A percentile compares a stretch with the other conserved stretches of the same genome.
These are phyloP conservation scores for Microsporum ferrugineum DNA, from an alignment of 2,329 filamentous ascomycete genomes.

Conservation along the genomic window DNA sequence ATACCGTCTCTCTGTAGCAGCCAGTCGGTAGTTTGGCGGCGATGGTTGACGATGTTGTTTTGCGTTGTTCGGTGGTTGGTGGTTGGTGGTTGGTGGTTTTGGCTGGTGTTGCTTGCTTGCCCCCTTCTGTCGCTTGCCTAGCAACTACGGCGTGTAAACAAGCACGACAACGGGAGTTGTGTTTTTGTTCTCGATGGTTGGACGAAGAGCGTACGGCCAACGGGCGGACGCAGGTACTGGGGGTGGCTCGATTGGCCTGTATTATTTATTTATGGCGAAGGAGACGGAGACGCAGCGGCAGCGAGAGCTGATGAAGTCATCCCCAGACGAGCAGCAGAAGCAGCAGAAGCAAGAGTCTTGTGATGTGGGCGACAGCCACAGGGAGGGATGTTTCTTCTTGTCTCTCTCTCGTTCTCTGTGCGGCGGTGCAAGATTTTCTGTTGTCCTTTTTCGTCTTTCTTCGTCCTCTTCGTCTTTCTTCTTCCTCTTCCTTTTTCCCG, in stretches of 20 bases:
- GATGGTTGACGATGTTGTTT: not conserved
- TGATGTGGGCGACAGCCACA: not conserved
- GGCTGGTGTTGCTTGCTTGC: not conserved
- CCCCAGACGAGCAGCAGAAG: not conserved
- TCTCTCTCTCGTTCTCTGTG: not conserved
- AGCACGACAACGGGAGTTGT: not conserved
- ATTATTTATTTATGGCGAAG: not conserved
- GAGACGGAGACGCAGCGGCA: not conserved
- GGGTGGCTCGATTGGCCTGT: not conserved
- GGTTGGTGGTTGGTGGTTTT: not conserved
- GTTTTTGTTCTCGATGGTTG: not conserved
- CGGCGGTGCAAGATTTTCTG: not conserved
- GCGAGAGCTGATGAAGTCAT: conserved; percentile 2
- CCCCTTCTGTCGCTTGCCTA: too few relatives aligned
- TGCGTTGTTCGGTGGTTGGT: not conserved
- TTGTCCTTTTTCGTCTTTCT: not conserved
- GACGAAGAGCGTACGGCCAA: not conserved
- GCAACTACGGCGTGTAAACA: not conserved
- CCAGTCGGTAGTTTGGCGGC: not conserved
- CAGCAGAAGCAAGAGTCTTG: not conserved
- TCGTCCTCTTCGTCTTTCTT: not conserved
- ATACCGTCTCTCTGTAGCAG: not conserved
- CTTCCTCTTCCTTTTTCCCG: not conserved
- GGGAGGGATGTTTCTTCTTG: not conserved
- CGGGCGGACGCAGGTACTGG: not conserved